phyloP scores from a whole-genome alignment of 495 filamentous ascomycete species.

The Lophium mytilinum region DNA sequence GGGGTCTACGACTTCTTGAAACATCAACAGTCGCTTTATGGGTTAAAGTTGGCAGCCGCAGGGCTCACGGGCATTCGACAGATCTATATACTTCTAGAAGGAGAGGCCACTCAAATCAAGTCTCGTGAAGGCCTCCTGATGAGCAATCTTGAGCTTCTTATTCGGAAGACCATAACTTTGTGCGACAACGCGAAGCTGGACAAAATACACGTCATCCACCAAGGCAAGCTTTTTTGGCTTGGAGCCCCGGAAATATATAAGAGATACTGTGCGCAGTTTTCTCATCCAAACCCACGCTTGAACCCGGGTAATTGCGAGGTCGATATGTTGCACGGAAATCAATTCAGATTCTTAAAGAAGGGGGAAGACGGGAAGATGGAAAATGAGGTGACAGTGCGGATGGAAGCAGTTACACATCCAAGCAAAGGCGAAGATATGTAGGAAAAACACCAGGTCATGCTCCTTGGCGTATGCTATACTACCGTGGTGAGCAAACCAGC shows the following conservation, averaged over 20 bases:
- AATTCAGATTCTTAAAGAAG: not conserved
- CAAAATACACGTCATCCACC: constrained; percentile 7
- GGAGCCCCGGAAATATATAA: no score
- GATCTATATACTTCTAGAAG: constrained; percentile 1
- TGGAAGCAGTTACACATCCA: no score
- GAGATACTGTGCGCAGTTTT: no score
- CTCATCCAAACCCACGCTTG: no score
- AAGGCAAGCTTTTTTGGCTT: no score
- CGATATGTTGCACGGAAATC: no score
- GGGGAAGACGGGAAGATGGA: not conserved
- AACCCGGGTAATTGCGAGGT: no score
- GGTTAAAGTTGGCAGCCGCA: constrained; percentile 1
- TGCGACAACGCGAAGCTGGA: not conserved
- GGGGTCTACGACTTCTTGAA: not conserved
- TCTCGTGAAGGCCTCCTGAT: not conserved
- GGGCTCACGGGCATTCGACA: constrained; percentile 10
- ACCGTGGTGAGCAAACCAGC: no score
- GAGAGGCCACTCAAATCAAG: not conserved
- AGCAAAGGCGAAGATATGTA: no score
- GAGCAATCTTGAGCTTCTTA: constrained; percentile 3
- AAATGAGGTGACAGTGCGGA: not conserved
- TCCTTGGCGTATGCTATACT: no score
- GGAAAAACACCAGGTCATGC: no score
- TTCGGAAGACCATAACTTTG: constrained; percentile 8
- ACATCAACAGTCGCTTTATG: not conserved